Percentiles rank a stretch among this genome's conserved stretches.
These are phyloP conservation scores for Collybia sordida DNA, from an alignment of 768 basidiomycete species.

Conservation along the genomic window DNA sequence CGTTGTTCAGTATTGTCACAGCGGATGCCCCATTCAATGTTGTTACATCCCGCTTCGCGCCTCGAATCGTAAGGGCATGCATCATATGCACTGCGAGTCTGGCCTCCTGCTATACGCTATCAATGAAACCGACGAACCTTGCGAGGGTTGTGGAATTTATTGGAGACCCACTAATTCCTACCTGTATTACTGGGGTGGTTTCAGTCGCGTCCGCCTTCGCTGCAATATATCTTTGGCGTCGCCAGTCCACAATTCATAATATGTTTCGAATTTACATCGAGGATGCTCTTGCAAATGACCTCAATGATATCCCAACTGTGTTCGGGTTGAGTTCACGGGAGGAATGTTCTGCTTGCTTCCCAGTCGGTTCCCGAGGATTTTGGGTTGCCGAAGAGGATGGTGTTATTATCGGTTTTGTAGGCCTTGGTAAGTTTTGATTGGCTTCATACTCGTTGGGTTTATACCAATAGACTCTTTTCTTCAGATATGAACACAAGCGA, in stretches of 20 bases:
- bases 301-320: slow-evolving; percentile 7
- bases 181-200: background rate
- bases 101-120: background rate
- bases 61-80: background rate
- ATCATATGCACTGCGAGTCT: background rate
- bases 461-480: background rate
- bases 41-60: slow-evolving; percentile 3
- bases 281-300: slow-evolving; percentile 8
- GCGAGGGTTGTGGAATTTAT: background rate
- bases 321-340: slow-evolving; percentile 6
- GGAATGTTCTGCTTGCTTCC: slow-evolving; percentile 1
- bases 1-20: background rate
- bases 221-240: slow-evolving; percentile 4
- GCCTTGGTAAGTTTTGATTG: slow-evolving; percentile 9
- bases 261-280: slow-evolving; percentile 7
- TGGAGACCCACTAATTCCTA: background rate
- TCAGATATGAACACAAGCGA: slow-evolving; percentile 1
- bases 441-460: background rate
- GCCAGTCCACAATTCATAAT: background rate
- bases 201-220: background rate
- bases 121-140: background rate
- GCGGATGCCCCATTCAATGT: slow-evolving; percentile 8
- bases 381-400: slow-evolving; percentile 15
- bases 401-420: slow-evolving; percentile 13
- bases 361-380: slow-evolving; percentile 9